These are phyloP conservation scores for Mortierella sp. DNA, from an alignment of 371 early-diverging fungal species.

Conservation along the genomic window DNA sequence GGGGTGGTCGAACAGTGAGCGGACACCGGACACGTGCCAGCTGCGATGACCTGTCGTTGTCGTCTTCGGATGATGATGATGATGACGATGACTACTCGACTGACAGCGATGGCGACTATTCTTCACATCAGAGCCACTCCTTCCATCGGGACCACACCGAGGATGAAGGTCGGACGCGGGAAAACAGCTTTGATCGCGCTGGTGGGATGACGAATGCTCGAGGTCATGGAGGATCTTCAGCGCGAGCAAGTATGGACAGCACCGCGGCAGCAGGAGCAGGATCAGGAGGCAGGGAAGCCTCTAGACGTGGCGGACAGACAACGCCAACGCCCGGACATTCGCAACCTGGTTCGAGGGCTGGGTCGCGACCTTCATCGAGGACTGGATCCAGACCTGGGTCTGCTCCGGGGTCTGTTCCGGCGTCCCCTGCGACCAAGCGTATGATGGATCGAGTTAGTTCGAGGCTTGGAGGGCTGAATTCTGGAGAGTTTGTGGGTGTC, in stretches of 20 bases:
- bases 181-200: conserved; percentile 31
- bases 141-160: conserved; percentile 3
- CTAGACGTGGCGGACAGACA: conserved; percentile 19
- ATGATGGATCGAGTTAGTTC: conserved; percentile 18
- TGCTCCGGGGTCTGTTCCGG: conserved; percentile 29
- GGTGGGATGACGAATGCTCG: conserved; percentile 7
- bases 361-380: conserved; percentile 23
- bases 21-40: conserved; percentile 45
- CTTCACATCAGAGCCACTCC: conserved; percentile 11
- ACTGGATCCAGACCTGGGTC: conserved; percentile 31
- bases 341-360: conserved; percentile 23
- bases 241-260: conserved; percentile 31
- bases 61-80: conserved; percentile 53
- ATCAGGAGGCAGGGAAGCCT: neutral
- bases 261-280: neutral
- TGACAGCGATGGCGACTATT: conserved; percentile 53
- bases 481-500: neutral
- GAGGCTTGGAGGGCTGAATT: neutral
- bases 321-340: conserved; percentile 20
- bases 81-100: conserved; percentile 56
- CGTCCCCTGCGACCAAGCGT: conserved; percentile 28
- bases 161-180: conserved; percentile 26
- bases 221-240: neutral
- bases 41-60: conserved; percentile 50
- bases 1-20: conserved; percentile 18